Conservation (phyloP, 2,329 filamentous ascomycete genomes). For the Epichloe scottii region DNA sequence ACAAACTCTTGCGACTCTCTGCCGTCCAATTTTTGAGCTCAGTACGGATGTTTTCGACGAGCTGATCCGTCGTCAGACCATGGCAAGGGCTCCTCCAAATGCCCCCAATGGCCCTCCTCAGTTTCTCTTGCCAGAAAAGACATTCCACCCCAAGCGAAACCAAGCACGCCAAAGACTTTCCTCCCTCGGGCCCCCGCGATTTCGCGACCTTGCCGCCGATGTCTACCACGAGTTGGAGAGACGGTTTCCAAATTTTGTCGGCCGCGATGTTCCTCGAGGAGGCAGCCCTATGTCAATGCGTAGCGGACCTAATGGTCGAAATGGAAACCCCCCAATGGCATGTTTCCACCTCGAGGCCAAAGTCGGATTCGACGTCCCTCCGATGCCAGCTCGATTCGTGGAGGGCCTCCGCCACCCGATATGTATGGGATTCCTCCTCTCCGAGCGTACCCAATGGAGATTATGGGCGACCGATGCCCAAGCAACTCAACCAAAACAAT, state of each 20-base stretch:
- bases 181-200: slow-evolving; percentile 73
- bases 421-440: slow-evolving; percentile 46
- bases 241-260: slow-evolving; percentile 70
- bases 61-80: slow-evolving; percentile 71
- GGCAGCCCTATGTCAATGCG: slow-evolving; percentile 58
- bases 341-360: slow-evolving; percentile 37
- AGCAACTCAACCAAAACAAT: slow-evolving; percentile 78
- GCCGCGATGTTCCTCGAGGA: slow-evolving; percentile 53
- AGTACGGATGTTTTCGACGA: slow-evolving; percentile 98
- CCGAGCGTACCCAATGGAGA: slow-evolving; percentile 48
- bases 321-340: slow-evolving; percentile 46
- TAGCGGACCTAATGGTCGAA: slow-evolving; percentile 41
- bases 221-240: slow-evolving; percentile 92
- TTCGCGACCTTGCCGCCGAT: slow-evolving; percentile 85
- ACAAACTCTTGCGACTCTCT: slow-evolving; percentile 84
- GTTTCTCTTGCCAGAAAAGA: slow-evolving; percentile 71
- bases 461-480: slow-evolving; percentile 66
- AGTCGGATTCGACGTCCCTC: slow-evolving; percentile 45
- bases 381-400: slow-evolving; percentile 48
- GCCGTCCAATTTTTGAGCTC: slow-evolving; percentile 92
- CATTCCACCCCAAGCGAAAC: slow-evolving; percentile 93
- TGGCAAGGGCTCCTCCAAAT: slow-evolving; percentile 39
- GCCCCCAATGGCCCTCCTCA: slow-evolving; percentile 46
- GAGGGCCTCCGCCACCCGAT: slow-evolving; percentile 25
- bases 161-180: slow-evolving; percentile 93